Conservation (phyloP, 139 green algal species). For the Pseudopediastrum boryanum region DNA sequence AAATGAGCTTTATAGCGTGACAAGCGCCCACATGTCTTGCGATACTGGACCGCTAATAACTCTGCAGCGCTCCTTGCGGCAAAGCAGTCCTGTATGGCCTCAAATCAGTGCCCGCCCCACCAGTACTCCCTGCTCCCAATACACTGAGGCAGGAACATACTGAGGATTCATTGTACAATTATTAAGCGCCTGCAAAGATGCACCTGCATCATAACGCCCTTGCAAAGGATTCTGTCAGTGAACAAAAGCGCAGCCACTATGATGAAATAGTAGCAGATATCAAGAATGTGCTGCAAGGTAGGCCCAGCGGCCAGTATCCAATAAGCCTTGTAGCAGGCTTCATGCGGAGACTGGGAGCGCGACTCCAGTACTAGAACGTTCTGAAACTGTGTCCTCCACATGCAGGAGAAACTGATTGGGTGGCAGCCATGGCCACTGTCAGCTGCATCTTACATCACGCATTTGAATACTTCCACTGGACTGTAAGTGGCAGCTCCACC, state of each 20-base stretch:
- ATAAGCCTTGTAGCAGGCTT: background rate
- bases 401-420: slow-evolving; percentile 52
- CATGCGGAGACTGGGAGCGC: background rate
- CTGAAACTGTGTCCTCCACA: background rate
- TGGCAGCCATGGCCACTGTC: slow-evolving; percentile 60
- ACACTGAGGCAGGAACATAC: too few species aligned
- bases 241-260: background rate
- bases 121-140: too few species aligned
- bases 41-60: too few species aligned
- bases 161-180: too few species aligned
- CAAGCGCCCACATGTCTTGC: too few species aligned
- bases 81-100: too few species aligned
- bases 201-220: too few species aligned
- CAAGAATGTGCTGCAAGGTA: slow-evolving; percentile 21
- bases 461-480: slow-evolving; percentile 69
- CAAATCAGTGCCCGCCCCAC: too few species aligned
- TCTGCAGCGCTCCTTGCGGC: too few species aligned
- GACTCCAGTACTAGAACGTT: background rate
- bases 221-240: too few species aligned
- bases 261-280: background rate
- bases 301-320: background rate
- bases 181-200: too few species aligned
- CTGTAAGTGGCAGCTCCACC: slow-evolving; percentile 27
- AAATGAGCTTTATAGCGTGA: too few species aligned
- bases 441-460: slow-evolving; percentile 55